Evolutionary conservation across 306 rosid genomes (phyloP), one percentile per base, ranked within the genome.

Genomic region (Medicago arabica): DNA sequence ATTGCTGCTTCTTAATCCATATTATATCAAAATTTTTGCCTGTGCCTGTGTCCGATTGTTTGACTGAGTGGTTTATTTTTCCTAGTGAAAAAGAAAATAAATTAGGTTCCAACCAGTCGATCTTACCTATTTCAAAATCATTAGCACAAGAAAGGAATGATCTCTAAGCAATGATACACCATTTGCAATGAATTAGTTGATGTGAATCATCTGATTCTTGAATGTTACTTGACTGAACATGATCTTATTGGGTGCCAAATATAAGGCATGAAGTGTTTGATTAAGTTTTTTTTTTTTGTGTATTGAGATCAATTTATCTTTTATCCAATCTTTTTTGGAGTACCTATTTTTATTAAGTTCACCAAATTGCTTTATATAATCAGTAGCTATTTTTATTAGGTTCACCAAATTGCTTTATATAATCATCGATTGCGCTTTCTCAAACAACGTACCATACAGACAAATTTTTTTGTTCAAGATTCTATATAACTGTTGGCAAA

Each of bases 401-500:
- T 54, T 34, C 43, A 69, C 39, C 59, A 54, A 55, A 54, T 55
- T 77, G 25, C 46, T 64, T 21, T 11, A 16, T 49, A 23, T 18
- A 15, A 60, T 36, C 18, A 60, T 59, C 54, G 16, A 70, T 19
- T 36, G 49, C 58, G 3, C 63, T 53, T 28, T 43, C 74, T 57
- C 7, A 21, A 46, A 46, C 34, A 12, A 70, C 19, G 49, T 19
- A 54, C 16, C 11, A 46, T 14, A 57, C 28, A 46, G 19, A 57
- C 40, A 13, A 66, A 41, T 63, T 63, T 2, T 7, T 79, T 62
- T 51, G 5, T 57, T 73, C 12, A n/a, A 59, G 46, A 73, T 60
- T 40, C 49, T 36, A 17, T 50, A 36, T 57, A 54, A 50, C n/a
- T n/a, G n/a, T n/a, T n/a, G n/a, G n/a, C n/a, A n/a, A n/a, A n/a